phyloP scores from a whole-genome alignment of 345 rosid species.

The Eucalyptus erythrocorys region DNA sequence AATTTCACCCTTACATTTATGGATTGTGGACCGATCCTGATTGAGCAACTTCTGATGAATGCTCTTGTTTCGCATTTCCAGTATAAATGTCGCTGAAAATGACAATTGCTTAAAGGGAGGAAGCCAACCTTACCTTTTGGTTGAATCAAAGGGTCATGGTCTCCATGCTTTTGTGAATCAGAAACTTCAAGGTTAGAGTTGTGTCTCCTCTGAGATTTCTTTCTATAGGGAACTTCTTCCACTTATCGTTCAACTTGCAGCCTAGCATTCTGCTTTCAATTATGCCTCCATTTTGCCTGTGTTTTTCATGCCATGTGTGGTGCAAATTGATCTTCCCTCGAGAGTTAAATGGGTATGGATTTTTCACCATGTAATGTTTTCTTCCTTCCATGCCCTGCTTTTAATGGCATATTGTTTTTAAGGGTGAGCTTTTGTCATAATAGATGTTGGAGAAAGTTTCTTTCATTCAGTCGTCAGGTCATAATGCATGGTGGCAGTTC shows the following conservation, averaged over 20 bases:
- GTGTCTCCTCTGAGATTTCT: not conserved
- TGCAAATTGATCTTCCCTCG: not conserved
- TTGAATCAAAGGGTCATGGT: conserved; percentile 87
- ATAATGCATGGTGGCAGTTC: not conserved
- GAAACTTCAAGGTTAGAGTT: conserved; percentile 39
- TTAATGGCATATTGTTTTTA: not conserved
- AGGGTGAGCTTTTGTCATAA: not conserved
- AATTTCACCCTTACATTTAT: not conserved
- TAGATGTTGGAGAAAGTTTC: not conserved
- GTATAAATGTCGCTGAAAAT: conserved; percentile 36
- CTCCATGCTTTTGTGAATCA: conserved; percentile 79
- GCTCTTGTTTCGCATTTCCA: conserved; percentile 12
- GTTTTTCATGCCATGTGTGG: not conserved
- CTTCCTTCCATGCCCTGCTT: not conserved
- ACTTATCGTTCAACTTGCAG: not conserved
- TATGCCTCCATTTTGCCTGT: not conserved
- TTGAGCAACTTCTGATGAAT: not conserved
- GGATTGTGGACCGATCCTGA: not conserved
- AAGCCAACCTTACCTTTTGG: conserved; percentile 43
- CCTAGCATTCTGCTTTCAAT: not conserved
- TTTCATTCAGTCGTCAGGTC: not conserved
- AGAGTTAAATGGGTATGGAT: not conserved
- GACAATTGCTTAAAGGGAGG: conserved; percentile 58
- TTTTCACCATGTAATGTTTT: not conserved
- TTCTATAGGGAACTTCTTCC: not conserved